Conservation (phyloP, 352 stramenopile species). For the Pythium aristosporum region DNA sequence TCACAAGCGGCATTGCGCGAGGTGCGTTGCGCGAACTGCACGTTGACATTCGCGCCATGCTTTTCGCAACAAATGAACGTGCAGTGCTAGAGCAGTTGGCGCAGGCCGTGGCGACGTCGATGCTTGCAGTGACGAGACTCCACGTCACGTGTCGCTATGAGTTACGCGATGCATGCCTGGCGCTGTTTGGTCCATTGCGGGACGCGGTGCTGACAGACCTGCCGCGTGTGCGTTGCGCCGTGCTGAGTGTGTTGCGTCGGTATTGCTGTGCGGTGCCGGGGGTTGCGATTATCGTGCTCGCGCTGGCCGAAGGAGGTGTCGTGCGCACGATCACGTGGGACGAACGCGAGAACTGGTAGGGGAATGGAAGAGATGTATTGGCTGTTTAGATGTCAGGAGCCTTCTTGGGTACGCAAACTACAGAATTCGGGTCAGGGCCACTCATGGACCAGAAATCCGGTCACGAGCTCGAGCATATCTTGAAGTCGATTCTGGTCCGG, state of each 20-base stretch:
- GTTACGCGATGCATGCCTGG: neutral
- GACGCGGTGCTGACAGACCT: neutral
- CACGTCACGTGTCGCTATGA: neutral
- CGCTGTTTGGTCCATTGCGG: neutral
- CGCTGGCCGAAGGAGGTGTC: neutral
- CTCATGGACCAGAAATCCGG: too few species aligned
- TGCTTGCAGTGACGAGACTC: neutral
- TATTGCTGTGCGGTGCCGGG: neutral
- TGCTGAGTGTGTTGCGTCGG: neutral
- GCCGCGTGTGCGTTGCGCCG: neutral
- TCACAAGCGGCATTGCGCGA: neutral
- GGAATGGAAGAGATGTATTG: slow-evolving; percentile 9
- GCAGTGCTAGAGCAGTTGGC: neutral
- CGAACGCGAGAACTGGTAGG: neutral
- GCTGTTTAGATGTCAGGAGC: slow-evolving; percentile 42
- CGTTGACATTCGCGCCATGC: neutral
- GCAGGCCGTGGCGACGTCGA: neutral
- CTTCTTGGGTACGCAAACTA: too few species aligned
- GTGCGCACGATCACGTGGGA: neutral
- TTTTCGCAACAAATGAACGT: neutral
- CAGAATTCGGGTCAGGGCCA: too few species aligned
- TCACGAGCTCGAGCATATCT: too few species aligned
- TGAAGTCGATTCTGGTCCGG: too few species aligned
- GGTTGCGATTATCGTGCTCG: neutral
- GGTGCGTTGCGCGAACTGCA: neutral